phyloP scores from a whole-genome alignment of 176 grass and related monocot genomes.

The Areca catechu region DNA sequence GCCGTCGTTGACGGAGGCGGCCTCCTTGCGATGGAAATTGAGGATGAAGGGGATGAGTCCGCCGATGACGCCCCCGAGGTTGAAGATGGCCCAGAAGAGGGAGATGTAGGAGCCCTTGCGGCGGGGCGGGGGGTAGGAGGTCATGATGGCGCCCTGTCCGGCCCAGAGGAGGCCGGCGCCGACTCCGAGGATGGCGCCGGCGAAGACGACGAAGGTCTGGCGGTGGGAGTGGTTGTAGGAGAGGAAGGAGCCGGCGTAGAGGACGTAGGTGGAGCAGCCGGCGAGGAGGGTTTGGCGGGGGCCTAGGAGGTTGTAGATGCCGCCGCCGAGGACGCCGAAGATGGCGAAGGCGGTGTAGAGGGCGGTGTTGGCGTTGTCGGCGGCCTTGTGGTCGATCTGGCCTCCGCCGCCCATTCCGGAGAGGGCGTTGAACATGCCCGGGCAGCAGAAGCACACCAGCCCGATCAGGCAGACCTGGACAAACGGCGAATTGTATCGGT shows the following conservation, averaged over 20 bases:
- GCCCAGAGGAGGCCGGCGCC: constrained; percentile 89
- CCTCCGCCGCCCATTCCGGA: constrained; percentile 85
- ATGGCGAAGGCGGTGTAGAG: constrained; percentile 82
- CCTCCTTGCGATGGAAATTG: constrained; percentile 37
- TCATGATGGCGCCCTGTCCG: constrained; percentile 84
- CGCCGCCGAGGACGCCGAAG: constrained; percentile 76
- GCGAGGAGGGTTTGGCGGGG: constrained; percentile 55
- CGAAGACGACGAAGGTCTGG: constrained; percentile 46
- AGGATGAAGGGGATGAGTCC: constrained; percentile 89
- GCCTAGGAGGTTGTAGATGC: constrained; percentile 71
- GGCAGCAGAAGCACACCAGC: constrained; percentile 92
- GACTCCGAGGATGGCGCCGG: constrained; percentile 62
- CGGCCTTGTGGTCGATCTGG: constrained; percentile 50
- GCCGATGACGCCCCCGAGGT: constrained; percentile 82
- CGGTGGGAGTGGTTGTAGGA: constrained; percentile 68
- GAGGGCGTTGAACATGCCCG: constrained; percentile 98
- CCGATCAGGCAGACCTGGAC: too few species aligned
- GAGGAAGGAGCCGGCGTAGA: constrained; percentile 83
- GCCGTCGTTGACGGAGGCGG: constrained; percentile 46
- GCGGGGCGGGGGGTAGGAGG: constrained; percentile 57
- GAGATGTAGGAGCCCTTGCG: constrained; percentile 83
- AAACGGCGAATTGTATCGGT: constrained; percentile 78
- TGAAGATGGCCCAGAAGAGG: constrained; percentile 92
- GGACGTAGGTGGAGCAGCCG: constrained; percentile 63
- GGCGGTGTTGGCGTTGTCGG: constrained; percentile 93